Evolutionary conservation across 176 grass and related monocot species (phyloP).

Genomic region (Musa itinerans): DNA sequence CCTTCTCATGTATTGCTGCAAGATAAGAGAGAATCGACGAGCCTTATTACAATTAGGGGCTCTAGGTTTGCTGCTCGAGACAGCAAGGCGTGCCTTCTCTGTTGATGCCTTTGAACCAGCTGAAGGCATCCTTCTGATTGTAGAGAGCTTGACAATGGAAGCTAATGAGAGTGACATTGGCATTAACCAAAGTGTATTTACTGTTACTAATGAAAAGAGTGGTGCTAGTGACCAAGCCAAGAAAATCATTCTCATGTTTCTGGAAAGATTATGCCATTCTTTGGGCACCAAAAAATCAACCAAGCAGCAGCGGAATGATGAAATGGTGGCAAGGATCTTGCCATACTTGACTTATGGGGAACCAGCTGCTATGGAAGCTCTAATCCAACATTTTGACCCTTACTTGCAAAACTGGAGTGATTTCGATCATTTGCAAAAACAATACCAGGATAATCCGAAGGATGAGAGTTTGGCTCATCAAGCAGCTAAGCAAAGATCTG

Average conservation of each 20-base stretch:
- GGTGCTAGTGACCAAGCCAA: conserved; percentile 76
- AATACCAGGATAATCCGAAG: conserved; percentile 68
- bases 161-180: conserved; percentile 95
- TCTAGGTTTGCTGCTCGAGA: conserved; percentile 78
- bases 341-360: conserved; percentile 97
- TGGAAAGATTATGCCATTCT: conserved; percentile 71
- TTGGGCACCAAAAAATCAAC: conserved; percentile 74
- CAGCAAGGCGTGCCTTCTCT: conserved; percentile 76
- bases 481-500: conserved; percentile 57
- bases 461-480: conserved; percentile 57
- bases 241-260: conserved; percentile 97
- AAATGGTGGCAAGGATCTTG: conserved; percentile 97
- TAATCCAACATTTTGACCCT: conserved; percentile 92
- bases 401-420: conserved; percentile 74
- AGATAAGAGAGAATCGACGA: conserved; percentile 86
- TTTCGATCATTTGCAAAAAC: conserved; percentile 70
- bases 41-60: conserved; percentile 68
- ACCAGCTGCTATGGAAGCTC: conserved; percentile 79
- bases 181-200: conserved; percentile 76
- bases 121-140: conserved; percentile 94
- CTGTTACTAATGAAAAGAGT: conserved; percentile 60
- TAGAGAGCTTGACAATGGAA: conserved; percentile 95
- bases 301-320: conserved; percentile 95
- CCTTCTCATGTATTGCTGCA: conserved; percentile 92
- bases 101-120: conserved; percentile 92